Evolutionary conservation across 805 yeast species (phyloP).

Genomic region (Yamadazyma laniorum): DNA sequence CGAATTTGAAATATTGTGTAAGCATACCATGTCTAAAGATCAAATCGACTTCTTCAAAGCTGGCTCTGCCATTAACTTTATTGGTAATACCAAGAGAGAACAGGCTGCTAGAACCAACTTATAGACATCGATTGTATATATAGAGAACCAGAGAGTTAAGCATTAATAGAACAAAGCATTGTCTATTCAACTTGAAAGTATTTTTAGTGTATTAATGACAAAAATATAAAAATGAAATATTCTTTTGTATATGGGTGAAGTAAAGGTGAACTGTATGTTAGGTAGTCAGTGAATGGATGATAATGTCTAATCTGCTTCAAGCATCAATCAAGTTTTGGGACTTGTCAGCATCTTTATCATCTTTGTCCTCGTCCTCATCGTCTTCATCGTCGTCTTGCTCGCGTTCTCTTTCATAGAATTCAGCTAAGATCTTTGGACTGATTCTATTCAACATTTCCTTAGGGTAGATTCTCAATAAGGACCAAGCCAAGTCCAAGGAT

Average conservation of each 20-base stretch:
- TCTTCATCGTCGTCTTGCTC: conserved; percentile 59
- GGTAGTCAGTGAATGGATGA: neutral
- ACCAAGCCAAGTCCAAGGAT: conserved; percentile 97
- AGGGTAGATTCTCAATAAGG: conserved; percentile 95
- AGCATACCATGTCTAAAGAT: conserved; percentile 96
- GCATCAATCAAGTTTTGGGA: conserved; percentile 45
- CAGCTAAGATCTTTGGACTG: conserved; percentile 93
- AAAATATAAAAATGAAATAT: neutral
- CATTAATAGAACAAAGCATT: neutral
- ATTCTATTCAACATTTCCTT: conserved; percentile 98
- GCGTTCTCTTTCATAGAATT: conserved; percentile 90
- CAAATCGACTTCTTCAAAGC: conserved; percentile 96
- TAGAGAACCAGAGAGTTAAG: neutral
- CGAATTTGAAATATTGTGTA: conserved; percentile 65
- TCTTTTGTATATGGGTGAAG: conserved; percentile 3
- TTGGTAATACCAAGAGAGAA: conserved; percentile 50
- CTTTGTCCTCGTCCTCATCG: conserved; percentile 27
- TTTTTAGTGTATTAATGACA: conserved; percentile 2
- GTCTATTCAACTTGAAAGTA: neutral
- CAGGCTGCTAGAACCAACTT: conserved; percentile 1
- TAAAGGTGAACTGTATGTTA: neutral
- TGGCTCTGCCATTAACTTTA: conserved; percentile 93
- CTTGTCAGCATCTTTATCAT: conserved; percentile 29
- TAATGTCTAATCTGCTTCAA: conserved; percentile 14
- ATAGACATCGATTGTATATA: conserved; percentile 1